Evolutionary conservation across 2,329 filamentous ascomycete species (phyloP), one percentile per base, ranked within the genome.

Genomic region (Hypoxylon sp.): DNA sequence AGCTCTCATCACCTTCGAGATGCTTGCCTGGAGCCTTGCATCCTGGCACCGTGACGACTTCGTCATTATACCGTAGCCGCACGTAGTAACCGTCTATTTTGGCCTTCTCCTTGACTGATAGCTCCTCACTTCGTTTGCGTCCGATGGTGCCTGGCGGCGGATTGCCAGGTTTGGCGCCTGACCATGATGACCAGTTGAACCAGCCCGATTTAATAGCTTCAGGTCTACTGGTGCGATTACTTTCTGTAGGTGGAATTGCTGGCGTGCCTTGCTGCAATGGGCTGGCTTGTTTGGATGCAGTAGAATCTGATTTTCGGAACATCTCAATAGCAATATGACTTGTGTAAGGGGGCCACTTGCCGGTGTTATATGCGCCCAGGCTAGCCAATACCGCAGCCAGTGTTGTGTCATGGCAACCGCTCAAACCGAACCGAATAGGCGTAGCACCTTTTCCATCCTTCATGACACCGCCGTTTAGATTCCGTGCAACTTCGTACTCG

Each of bases 331-430:
- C 92, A 59, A 99, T 81, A 64, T 95, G 91, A 62, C 89, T 93
- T 0, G 93, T 97, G 67, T 93, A 99, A 0, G 91, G 92, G 1
- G 94, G 94, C 94, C 94, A 99, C 25, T 80, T 79, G 36, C 81
- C 82, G 13, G 75, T 75, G 30, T 89, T 78, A 67, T 90, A 94
- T 2, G 89, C 88, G 2, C 93, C 94, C 5, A 97, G 72, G 60
- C 89, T 90, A 11, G 87, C 76, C 19, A 99, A 75, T 1, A 91
- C 77, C 1, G 82, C 89, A 2, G 90, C 94, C 4, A 99, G 80
- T 0, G 94, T 97, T 2, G 94, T 97, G 67, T 97, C 92, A 71
- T 97, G 92, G 66, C 92, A 96, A 21, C 92, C 92, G 60, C 84
- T 89, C 65, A 97, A 75, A 11, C 85, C 87, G 59, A 97, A 86